These are phyloP conservation scores for Lachnellula cervina DNA, from an alignment of 2,329 filamentous ascomycete species.

Conservation along the genomic window DNA sequence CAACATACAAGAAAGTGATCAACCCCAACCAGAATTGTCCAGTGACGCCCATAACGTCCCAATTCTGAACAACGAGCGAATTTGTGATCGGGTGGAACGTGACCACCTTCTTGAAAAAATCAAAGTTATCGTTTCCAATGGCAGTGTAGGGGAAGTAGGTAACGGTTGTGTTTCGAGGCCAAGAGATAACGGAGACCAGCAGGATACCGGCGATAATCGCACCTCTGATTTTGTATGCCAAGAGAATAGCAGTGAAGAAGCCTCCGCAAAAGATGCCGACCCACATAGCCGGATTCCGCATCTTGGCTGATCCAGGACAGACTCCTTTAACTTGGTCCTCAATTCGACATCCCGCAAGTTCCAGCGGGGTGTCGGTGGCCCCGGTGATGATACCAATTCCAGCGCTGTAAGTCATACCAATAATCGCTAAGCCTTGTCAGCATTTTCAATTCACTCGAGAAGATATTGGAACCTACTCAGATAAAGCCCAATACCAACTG, in stretches of 20 bases:
- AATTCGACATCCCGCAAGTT: slow-evolving; percentile 55
- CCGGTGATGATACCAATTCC: slow-evolving; percentile 75
- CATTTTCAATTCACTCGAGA: not conserved
- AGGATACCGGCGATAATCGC: slow-evolving; percentile 78
- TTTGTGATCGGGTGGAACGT: slow-evolving; percentile 71
- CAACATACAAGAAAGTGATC: slow-evolving; percentile 83
- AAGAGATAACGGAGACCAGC: slow-evolving; percentile 79
- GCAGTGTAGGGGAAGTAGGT: slow-evolving; percentile 75
- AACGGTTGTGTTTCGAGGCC: slow-evolving; percentile 69
- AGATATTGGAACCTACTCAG: slow-evolving; percentile 17
- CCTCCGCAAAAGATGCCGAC: slow-evolving; percentile 82
- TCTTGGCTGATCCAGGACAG: slow-evolving; percentile 61
- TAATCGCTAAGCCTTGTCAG: slow-evolving; percentile 41
- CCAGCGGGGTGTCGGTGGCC: slow-evolving; percentile 58
- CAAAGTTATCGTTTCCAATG: slow-evolving; percentile 63
- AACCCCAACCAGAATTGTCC: slow-evolving; percentile 76
- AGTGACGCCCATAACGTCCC: slow-evolving; percentile 56
- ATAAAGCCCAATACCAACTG: slow-evolving; percentile 79
- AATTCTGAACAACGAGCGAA: slow-evolving; percentile 65
- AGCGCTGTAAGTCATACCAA: slow-evolving; percentile 70
- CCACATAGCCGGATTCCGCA: slow-evolving; percentile 80
- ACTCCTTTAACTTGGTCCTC: slow-evolving; percentile 39
- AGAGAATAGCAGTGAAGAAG: slow-evolving; percentile 69
- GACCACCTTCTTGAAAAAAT: slow-evolving; percentile 84
- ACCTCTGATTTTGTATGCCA: slow-evolving; percentile 80